These are phyloP conservation scores for Parastagonospora nodorum DNA, from an alignment of 2,329 filamentous ascomycete species.

Conservation along the genomic window DNA sequence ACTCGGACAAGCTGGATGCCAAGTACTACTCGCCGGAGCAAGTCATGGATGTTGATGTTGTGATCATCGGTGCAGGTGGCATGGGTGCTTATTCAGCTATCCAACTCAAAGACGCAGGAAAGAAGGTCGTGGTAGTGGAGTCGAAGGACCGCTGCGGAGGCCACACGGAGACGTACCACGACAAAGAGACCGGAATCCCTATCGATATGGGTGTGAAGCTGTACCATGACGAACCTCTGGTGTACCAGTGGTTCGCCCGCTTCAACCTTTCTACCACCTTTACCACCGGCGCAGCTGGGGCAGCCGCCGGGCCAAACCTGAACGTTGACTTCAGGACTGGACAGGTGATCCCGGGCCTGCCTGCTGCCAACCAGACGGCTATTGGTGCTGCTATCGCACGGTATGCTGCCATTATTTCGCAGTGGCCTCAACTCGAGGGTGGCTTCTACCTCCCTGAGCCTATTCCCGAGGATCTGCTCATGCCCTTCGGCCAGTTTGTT, in stretches of 20 bases:
- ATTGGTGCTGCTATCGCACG: slow-evolving; percentile 13
- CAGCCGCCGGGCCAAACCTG: not conserved
- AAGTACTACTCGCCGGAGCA: not conserved
- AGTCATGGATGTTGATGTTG: slow-evolving; percentile 29
- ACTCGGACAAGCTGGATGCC: no score
- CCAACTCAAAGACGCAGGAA: slow-evolving; percentile 44
- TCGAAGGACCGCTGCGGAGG: slow-evolving; percentile 50
- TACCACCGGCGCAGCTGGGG: not conserved
- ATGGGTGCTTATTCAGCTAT: slow-evolving; percentile 50
- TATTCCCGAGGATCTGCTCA: slow-evolving; percentile 54
- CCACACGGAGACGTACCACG: slow-evolving; percentile 55
- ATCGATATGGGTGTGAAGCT: slow-evolving; percentile 47
- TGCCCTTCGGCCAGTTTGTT: slow-evolving; percentile 57
- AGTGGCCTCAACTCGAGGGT: slow-evolving; percentile 18
- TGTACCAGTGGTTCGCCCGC: slow-evolving; percentile 27
- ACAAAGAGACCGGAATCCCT: slow-evolving; percentile 32
- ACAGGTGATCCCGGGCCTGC: slow-evolving; percentile 1
- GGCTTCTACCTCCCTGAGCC: slow-evolving; percentile 54
- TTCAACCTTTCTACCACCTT: slow-evolving; percentile 12
- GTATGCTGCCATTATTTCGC: slow-evolving; percentile 31
- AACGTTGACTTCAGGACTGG: slow-evolving; percentile 42
- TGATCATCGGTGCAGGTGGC: slow-evolving; percentile 50
- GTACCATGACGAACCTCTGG: slow-evolving; percentile 48
- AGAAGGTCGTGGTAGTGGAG: slow-evolving; percentile 49
- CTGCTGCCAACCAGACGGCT: slow-evolving; percentile 6